These are phyloP conservation scores for Lichina pygmaea DNA, from an alignment of 495 filamentous ascomycete species.

Conservation along the genomic window DNA sequence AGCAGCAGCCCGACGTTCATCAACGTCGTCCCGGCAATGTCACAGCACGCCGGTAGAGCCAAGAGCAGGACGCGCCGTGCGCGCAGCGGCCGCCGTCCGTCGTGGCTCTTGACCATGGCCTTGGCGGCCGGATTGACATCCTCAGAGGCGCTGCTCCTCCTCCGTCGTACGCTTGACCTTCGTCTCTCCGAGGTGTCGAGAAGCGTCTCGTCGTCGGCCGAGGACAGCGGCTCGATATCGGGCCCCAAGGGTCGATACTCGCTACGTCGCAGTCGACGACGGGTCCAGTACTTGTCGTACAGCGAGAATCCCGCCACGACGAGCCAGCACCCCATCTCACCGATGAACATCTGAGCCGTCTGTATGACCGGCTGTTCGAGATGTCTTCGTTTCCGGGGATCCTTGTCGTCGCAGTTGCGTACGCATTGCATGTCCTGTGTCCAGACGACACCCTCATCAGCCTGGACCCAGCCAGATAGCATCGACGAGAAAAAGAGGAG, in stretches of 20 bases:
- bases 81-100: slow-evolving; percentile 25
- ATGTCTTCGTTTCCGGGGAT: slow-evolving; percentile 34
- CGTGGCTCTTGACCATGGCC: slow-evolving; percentile 15
- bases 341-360: slow-evolving; percentile 87
- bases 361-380: slow-evolving; percentile 96
- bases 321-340: slow-evolving; percentile 80
- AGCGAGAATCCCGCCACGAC: slow-evolving; percentile 42
- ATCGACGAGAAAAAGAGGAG: not conserved
- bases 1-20: slow-evolving; percentile 92
- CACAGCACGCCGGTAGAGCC: slow-evolving; percentile 70
- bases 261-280: slow-evolving; percentile 13
- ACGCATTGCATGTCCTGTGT: slow-evolving; percentile 86
- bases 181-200: not conserved
- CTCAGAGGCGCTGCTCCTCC: slow-evolving; percentile 5
- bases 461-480: not conserved
- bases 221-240: slow-evolving; percentile 2
- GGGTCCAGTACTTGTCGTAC: slow-evolving; percentile 10
- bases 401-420: slow-evolving; percentile 50
- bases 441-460: not conserved
- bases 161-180: too few species aligned
- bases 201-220: slow-evolving; percentile 1
- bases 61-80: slow-evolving; percentile 55
- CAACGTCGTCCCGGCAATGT: slow-evolving; percentile 81
- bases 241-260: slow-evolving; percentile 36
- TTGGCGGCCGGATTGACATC: slow-evolving; percentile 25